Base-by-base conservation (phyloP, 1,139 yeast genomes). In the Blastobotrys apis region DNA sequence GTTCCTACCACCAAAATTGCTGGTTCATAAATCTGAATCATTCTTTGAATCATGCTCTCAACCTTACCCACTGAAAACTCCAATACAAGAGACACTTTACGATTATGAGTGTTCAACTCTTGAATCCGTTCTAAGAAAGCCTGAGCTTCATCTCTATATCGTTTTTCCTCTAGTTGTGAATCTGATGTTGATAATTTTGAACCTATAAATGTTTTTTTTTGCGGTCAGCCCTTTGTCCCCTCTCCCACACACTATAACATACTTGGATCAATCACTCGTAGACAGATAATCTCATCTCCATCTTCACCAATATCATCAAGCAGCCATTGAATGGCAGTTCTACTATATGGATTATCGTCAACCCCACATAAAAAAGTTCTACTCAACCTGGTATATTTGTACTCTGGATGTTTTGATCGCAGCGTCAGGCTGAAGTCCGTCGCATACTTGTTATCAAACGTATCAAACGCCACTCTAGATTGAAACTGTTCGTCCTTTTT, bases 1-100 rank as follows among this genome's bases (percentile, higher is more conserved):
- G 79, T 80, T 1, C 90, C 90, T 27, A 82, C 81, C 17, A 80
- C 71, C 69, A 82, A 71, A 66, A 80, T 71, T 5, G 78, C 72
- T 1, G 88, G 88, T 44, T 75, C 75, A 59, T 80, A 81, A 47
- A 81, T 84, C 37, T 71, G 64, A 33, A 66, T 72, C 47, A 83
- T 81, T 21, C 69, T 66, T 46, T 75, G 75, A 44, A 82, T 68
- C 55, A 72, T 61, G 50, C 73, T 74, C 47, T 76, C 76, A 2
- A 81, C 80, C 51, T 77, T 78, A 1, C 88, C 88, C 20, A 81
- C 72, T 15, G 75, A 78, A 27, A 77, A 69, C 58, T 82, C 88
- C 47, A 75, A 72, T 29, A 78, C 76, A 10, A 82, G 59, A 17
- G 81, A 71, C 4, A 66, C 51, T 53, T 60, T 51, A 30, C 50